Evolutionary conservation across 768 basidiomycete species (phyloP), one percentile per base, ranked within the genome.

Genomic region (Floccularia luteovirens): DNA sequence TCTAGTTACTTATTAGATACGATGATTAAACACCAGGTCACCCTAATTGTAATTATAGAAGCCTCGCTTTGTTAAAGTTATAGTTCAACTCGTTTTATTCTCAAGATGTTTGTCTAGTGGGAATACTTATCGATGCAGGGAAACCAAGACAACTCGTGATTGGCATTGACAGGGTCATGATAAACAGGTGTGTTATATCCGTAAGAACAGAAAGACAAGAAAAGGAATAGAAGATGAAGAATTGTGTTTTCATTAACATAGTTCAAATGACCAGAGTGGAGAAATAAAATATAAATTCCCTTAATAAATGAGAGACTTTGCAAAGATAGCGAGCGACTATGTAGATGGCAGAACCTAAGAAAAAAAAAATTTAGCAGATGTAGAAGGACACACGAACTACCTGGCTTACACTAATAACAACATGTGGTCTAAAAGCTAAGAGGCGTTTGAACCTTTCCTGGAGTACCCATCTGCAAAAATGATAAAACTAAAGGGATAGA

Each of bases 401-500:
- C n/a, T 24, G 36, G 32, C 16, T 12, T 39, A 31, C 44, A 28
- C 37, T 33, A 39, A 24, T 8, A 28, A 30, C 27, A 43, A 35
- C 21, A 23, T 21, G 23, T 35, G 10, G 24, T 40, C 31, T 50
- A 54, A 36, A 42, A 48, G 32, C 30, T 32, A 24, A 13, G 27
- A 30, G 27, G 27, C 8, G 27, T 23, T n/a, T 50, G 43, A n/a
- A 55, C 57, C 39, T 60, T 59, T 43, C 67, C 72, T 32, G 70
- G 61, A 27, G 64, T 53, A 10, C 68, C 69, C 10, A 73, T 69
- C 52, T 77, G 74, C 33, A 87, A 57, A 46, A 73, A 70, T 37
- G 79, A 74, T 33, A 94, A 69, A 40, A 92, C 76, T 24, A 78
- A 64, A 2, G 87, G 75, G 25, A 97, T 78, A 11, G 86, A 71